A percentile compares a stretch with the other conserved stretches of the same genome.
Conservation (phyloP, 441 rosid genomes). For the Gossypium trilobum region DNA sequence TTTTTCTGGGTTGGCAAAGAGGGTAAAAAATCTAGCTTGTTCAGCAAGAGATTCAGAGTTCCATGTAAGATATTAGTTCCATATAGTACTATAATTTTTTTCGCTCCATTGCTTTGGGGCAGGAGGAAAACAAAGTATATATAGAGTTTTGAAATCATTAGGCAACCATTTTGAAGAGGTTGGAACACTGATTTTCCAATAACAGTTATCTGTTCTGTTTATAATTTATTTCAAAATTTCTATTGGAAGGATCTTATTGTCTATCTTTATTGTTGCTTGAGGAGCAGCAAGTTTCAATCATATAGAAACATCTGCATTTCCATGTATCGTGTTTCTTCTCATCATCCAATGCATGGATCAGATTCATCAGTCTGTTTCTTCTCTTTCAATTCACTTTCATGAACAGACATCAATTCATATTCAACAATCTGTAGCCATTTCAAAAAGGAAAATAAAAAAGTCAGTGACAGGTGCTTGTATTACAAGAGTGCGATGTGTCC, state of each 20-base stretch:
- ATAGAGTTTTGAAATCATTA: slow-evolving; percentile 16
- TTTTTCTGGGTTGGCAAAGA: slow-evolving; percentile 17
- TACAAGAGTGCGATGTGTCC: background rate
- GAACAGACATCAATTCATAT: background rate
- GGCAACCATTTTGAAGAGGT: slow-evolving; percentile 37
- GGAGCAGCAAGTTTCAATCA: slow-evolving; percentile 2
- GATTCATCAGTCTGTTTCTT: slow-evolving; percentile 6
- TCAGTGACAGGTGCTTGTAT: background rate
- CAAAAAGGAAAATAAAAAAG: background rate
- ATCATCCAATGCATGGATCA: background rate
- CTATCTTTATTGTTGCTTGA: slow-evolving; percentile 6
- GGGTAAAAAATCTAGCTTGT: slow-evolving; percentile 15
- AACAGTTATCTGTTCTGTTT: slow-evolving; percentile 16
- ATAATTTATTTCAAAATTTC: slow-evolving; percentile 13
- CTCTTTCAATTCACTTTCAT: slow-evolving; percentile 1
- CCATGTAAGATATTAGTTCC: slow-evolving; percentile 19
- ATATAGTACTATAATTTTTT: slow-evolving; percentile 6
- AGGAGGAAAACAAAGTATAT: slow-evolving; percentile 15
- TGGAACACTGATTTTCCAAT: slow-evolving; percentile 24
- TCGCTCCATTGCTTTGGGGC: slow-evolving; percentile 23
- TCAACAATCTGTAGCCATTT: background rate
- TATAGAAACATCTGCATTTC: background rate
- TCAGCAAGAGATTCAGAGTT: slow-evolving; percentile 17
- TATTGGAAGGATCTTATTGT: slow-evolving; percentile 11
- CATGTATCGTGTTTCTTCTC: background rate